Evolutionary conservation across 2,329 filamentous ascomycete species (phyloP).

Genomic region (Penicillium paneum): DNA sequence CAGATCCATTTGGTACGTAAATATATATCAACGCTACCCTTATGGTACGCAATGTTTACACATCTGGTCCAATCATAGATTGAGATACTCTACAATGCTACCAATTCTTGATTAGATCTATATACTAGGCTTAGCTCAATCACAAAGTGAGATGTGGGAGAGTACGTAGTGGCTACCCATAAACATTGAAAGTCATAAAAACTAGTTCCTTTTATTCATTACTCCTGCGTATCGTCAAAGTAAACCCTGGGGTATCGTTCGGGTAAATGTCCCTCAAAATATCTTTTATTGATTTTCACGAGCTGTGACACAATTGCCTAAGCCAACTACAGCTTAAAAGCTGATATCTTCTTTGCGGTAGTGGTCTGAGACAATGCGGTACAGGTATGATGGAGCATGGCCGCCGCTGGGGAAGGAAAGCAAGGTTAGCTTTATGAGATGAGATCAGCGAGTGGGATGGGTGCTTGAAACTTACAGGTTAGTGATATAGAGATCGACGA

Average conservation of each 20-base stretch:
- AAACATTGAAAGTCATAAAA: not conserved
- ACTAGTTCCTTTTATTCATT: conserved; percentile 1
- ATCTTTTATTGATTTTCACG: conserved; percentile 1
- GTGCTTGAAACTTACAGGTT: conserved; percentile 61
- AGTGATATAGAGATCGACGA: conserved; percentile 63
- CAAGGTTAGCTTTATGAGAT: conserved; percentile 12
- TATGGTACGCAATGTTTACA: not conserved
- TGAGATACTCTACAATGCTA: not conserved
- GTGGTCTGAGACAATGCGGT: conserved; percentile 64
- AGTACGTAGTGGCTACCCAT: not conserved
- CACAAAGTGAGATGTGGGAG: not conserved
- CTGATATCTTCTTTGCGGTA: conserved; percentile 62
- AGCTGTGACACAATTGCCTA: not conserved
- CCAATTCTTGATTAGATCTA: not conserved
- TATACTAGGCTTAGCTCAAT: not conserved
- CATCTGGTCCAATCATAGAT: not conserved
- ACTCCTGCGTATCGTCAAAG: conserved; percentile 19
- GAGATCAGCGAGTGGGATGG: not conserved
- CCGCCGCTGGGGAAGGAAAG: conserved; percentile 48
- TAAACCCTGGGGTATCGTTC: conserved; percentile 25
- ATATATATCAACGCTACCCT: not conserved
- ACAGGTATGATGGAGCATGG: conserved; percentile 62
- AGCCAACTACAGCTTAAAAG: conserved; percentile 27
- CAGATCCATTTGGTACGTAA: too few relatives aligned
- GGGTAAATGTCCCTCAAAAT: conserved; percentile 9